Base-by-base conservation (phyloP, 148 eudicot species). In the Dysphania ambrosioides region DNA sequence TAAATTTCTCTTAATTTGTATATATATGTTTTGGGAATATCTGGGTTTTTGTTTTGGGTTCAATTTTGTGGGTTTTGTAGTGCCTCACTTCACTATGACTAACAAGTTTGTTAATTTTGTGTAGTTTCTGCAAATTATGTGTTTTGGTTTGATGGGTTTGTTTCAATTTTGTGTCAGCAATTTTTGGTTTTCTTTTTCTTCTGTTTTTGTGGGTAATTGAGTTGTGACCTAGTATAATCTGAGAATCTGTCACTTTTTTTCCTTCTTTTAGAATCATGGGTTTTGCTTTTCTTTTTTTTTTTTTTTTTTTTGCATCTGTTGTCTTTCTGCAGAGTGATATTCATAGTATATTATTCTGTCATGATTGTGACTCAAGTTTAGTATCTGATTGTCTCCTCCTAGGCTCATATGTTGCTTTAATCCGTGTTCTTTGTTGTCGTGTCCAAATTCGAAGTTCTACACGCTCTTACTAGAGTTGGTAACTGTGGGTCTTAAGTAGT, bases 361-460 rank as follows among this genome's bases (percentile, higher is more conserved):
- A 63, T 66, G 66, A 72, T 68, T 76, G 83, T 41, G 58, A 65
- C 68, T 57, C 62, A 79, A 79, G 85, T 79, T 79, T 71, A 75
- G 85, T 30, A 82, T 68, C 72, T 72, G 53, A 75, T 82, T 75
- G 63, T 36, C 41, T 71, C 49, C 18, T 67, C 36, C 32, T 76
- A 18, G 38, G 71, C 18, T 67, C 36, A 26, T 76, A 18, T 51
- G 71, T 40, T 64, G 66, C 65, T 67, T 57, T 27, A 9, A 57
- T 56, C 29, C 18, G 32, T 4, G 21, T 58, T 65, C 53, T 32
- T 65, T 9, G 27, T 42, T 51, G 40, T 55, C 24, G 21, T 65
- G 26, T 64, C 23, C 1, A 30, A 44, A 59, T 40, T 63, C 19
- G 3, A 64, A 47, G 41, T 51, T 75, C 44, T 31, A 67, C 13